Conservation (phyloP, 2,329 filamentous ascomycete genomes). For the Talaromyces sp. region DNA sequence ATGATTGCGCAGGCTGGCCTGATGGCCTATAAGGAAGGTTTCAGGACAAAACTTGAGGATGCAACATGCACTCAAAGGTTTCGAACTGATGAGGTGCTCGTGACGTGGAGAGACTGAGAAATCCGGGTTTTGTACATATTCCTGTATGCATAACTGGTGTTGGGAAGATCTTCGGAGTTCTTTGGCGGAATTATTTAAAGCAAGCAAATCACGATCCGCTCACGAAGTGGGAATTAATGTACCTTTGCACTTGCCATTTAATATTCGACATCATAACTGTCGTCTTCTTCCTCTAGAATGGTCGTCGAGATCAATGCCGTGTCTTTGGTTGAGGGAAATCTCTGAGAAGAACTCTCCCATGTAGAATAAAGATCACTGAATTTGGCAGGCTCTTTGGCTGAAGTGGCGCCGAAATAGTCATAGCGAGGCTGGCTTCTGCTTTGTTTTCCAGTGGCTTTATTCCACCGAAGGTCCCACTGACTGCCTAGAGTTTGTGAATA, state of each 20-base stretch:
- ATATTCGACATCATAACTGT: slow-evolving; percentile 46
- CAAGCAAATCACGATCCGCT: background rate
- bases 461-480: background rate
- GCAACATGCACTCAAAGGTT: slow-evolving; percentile 82
- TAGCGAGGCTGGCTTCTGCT: background rate
- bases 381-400: background rate
- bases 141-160: background rate
- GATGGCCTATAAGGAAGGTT: slow-evolving; percentile 77
- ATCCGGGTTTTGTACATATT: background rate
- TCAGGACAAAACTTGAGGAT: slow-evolving; percentile 69
- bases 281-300: slow-evolving; percentile 65
- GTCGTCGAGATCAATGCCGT: slow-evolving; percentile 59
- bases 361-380: slow-evolving; percentile 11
- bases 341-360: slow-evolving; percentile 3
- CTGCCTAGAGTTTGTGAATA: background rate
- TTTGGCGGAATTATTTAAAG: background rate
- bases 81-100: slow-evolving; percentile 74
- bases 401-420: background rate
- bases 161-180: background rate
- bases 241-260: background rate
- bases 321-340: slow-evolving; percentile 14
- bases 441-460: background rate
- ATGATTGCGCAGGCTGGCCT: slow-evolving; percentile 98
- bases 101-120: slow-evolving; percentile 66
- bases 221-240: background rate